Conservation (phyloP, 108 stramenopile species). For the Epithemia pelagica region DNA sequence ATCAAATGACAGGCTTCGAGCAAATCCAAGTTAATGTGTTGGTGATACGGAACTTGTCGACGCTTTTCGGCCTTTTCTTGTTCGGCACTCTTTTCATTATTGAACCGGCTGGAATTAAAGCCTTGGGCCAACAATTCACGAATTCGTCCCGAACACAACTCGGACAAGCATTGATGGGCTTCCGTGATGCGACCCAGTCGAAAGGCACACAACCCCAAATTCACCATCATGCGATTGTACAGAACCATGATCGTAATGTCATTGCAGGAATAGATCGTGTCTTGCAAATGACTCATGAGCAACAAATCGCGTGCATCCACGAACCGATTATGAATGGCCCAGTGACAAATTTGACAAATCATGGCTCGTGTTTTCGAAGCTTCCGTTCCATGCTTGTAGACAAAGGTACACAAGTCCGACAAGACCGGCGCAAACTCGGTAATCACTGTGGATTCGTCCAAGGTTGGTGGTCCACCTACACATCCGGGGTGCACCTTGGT, state of each 20-base stretch:
- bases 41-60: slow-evolving; percentile 93
- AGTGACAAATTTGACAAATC: slow-evolving; percentile 95
- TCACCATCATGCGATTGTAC: slow-evolving; percentile 97
- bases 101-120: slow-evolving; percentile 59
- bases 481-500: slow-evolving; percentile 63
- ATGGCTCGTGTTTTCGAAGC: slow-evolving; percentile 84
- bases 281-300: slow-evolving; percentile 96
- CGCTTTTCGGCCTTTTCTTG: slow-evolving; percentile 98
- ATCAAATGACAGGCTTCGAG: slow-evolving; percentile 95
- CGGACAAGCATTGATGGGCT: slow-evolving; percentile 91
- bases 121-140: slow-evolving; percentile 97
- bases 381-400: slow-evolving; percentile 90
- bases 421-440: slow-evolving; percentile 40
- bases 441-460: slow-evolving; percentile 30
- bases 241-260: slow-evolving; percentile 94
- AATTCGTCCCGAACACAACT: slow-evolving; percentile 83
- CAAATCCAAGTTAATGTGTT: slow-evolving; percentile 95
- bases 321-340: slow-evolving; percentile 96
- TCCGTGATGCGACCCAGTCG: slow-evolving; percentile 89
- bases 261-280: slow-evolving; percentile 54
- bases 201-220: slow-evolving; percentile 96
- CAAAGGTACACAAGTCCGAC: slow-evolving; percentile 71
- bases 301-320: slow-evolving; percentile 93
- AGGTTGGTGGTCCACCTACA: slow-evolving; percentile 48
- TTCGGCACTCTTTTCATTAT: slow-evolving; percentile 82